These are phyloP conservation scores for Leptographium wingfieldii DNA, from an alignment of 2,329 filamentous ascomycete species.

Conservation along the genomic window DNA sequence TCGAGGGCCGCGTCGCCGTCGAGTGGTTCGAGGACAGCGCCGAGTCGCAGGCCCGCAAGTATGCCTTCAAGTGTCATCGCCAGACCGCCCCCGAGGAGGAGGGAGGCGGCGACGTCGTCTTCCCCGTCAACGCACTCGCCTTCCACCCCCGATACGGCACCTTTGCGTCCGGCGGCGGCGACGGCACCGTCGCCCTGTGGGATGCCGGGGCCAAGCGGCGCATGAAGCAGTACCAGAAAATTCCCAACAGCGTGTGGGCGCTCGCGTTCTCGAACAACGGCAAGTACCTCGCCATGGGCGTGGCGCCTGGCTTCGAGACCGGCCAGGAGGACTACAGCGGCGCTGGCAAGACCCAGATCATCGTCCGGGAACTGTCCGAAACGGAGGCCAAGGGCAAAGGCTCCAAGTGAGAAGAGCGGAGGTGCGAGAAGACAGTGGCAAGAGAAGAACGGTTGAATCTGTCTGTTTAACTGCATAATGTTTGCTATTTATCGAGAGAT, in stretches of 20 bases:
- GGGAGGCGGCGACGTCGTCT: constrained; percentile 66
- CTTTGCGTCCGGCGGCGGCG: constrained; percentile 80
- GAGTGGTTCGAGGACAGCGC: constrained; percentile 92
- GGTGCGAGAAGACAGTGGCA: neutral
- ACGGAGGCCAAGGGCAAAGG: constrained; percentile 81
- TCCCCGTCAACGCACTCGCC: constrained; percentile 78
- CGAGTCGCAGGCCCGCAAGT: constrained; percentile 83
- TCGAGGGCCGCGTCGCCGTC: constrained; percentile 90
- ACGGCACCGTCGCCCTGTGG: constrained; percentile 87
- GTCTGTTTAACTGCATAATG: neutral
- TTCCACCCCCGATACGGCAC: constrained; percentile 78
- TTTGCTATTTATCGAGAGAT: neutral
- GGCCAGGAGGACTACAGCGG: constrained; percentile 67
- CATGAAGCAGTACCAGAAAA: constrained; percentile 80
- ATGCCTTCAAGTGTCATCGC: constrained; percentile 97
- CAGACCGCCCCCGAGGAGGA: constrained; percentile 52
- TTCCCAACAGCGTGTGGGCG: constrained; percentile 64
- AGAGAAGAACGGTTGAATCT: neutral
- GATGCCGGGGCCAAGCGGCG: constrained; percentile 82
- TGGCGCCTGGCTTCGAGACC: constrained; percentile 80
- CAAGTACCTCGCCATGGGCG: constrained; percentile 62
- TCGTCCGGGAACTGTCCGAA: constrained; percentile 73
- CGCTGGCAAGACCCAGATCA: constrained; percentile 62
- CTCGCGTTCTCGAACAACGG: constrained; percentile 69
- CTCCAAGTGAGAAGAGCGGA: constrained; percentile 38